Base-by-base conservation (phyloP, 2,329 filamentous ascomycete species). In the Ophiostoma populinum region DNA sequence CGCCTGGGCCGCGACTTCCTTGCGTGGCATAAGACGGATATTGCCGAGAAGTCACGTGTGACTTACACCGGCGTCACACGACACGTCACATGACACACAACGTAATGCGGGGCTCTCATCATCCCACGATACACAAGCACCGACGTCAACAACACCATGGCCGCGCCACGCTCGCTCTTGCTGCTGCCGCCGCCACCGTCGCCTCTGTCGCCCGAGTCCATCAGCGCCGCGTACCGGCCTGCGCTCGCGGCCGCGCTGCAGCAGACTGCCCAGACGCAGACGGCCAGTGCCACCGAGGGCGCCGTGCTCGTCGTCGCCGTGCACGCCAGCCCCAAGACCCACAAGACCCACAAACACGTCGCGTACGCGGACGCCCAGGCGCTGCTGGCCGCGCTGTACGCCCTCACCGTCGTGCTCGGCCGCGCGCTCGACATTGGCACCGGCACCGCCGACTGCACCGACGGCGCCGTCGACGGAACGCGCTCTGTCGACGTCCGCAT, bases 351-450 rank as follows among this genome's bases (percentile, higher is more conserved):
- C n/a, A n/a, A n/a, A n/a, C n/a, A n/a, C n/a, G 52, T 92, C 24
- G 65, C 68, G 2, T 67, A 82, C 7, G 50, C 63, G 22, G 56
- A 65, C n/a, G 67, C 75, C 0, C 83, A 93, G 53, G 62, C 66
- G n/a, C 61, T 87, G 5, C 57, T 94, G 16, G 79, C 80, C 3
- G 69, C 70, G 18, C 51, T 92, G 17, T 95, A 95, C 62, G 74
- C 75, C 47, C 65, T 94, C 33, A 61, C 90, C 37, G 77, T 77
- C 22, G 59, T 75, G 30, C 61, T 82, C n/a, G 82, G 78, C 42
- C 70, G 75, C 10, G 64, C 72, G 43, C 59, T 70, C 32, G 59
- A 58, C 31, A 64, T 58, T 57, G 76, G 53, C 57, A 80, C 54
- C 51, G 81, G 55, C 61, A 69, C 59, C 6, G 55, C 56, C 27